Evolutionary conservation across 129 eudicot genomes (phyloP).

Genomic region (Flaveria sonorensis): DNA sequence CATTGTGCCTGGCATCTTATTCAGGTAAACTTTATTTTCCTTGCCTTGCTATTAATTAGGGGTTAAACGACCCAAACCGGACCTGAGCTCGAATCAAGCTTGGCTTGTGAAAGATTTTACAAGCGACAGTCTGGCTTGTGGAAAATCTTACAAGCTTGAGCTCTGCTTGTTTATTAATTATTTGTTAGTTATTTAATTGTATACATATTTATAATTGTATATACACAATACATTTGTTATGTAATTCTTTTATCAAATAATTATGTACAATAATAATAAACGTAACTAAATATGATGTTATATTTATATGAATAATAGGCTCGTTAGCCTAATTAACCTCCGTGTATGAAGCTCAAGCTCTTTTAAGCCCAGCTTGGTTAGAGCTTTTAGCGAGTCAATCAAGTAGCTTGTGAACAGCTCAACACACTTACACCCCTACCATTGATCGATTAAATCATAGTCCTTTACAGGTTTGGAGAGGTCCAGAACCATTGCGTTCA

Average conservation of each 20-base stretch:
- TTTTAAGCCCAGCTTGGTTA: background rate
- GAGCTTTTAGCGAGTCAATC: background rate
- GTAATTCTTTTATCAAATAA: background rate
- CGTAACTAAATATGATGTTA: background rate
- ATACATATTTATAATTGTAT: no score
- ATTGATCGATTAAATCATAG: background rate
- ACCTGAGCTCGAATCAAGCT: background rate
- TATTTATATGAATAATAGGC: background rate
- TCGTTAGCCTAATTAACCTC: no score
- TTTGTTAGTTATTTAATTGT: no score
- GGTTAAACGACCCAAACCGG: background rate
- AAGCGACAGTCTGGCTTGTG: no score
- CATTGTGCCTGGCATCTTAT: slow-evolving; percentile 97
- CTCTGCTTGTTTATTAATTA: no score
- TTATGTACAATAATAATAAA: background rate
- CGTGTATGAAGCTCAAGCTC: background rate
- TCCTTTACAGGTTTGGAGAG: background rate
- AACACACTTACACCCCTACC: background rate
- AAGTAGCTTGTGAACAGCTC: background rate
- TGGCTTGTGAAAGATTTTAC: no score
- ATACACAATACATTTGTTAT: background rate
- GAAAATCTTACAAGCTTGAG: no score
- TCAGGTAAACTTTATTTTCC: slow-evolving; percentile 51
- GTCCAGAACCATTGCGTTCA: background rate
- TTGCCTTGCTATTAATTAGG: background rate